A percentile compares a stretch with the other conserved stretches of the same genome.
phyloP scores from a whole-genome alignment of 2,329 filamentous ascomycete genomes.

The Sporothrix humicola region DNA sequence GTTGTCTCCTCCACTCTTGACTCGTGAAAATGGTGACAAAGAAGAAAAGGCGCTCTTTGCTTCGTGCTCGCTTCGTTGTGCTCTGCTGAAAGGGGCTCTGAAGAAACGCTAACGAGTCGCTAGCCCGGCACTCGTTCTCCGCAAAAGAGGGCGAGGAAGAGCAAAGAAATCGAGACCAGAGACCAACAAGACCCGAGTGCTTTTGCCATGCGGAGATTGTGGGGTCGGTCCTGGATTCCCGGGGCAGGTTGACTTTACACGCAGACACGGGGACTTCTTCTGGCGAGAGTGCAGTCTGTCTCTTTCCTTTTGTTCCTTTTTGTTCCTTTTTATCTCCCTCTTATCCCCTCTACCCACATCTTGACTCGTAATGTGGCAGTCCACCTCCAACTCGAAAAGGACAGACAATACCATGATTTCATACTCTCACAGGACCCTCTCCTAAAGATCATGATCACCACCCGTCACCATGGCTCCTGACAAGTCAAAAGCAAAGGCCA shows the following conservation, averaged over 20 bases:
- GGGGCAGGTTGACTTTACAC: background rate
- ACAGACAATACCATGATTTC: background rate
- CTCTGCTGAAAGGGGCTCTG: background rate
- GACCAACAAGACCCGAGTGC: no score
- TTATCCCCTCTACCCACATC: background rate
- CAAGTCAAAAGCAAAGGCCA: background rate
- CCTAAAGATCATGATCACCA: background rate
- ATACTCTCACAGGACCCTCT: background rate
- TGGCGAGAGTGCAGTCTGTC: background rate
- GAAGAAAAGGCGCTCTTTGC: background rate
- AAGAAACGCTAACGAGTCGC: background rate
- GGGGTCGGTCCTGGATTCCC: background rate
- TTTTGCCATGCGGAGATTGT: constrained; percentile 10
- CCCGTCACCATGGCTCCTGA: constrained; percentile 5
- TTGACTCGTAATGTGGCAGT: background rate
- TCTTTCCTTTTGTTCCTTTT: background rate
- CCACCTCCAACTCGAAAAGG: background rate
- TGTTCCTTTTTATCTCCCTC: background rate
- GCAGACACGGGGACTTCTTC: background rate
- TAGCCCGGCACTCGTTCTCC: constrained; percentile 5
- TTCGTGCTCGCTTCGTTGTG: background rate
- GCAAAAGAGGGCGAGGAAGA: background rate
- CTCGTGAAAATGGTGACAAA: background rate
- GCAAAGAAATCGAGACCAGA: background rate
- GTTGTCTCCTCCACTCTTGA: background rate